Conservation (phyloP, 176 grass and related monocot genomes). For the Aegilops speltoides region DNA sequence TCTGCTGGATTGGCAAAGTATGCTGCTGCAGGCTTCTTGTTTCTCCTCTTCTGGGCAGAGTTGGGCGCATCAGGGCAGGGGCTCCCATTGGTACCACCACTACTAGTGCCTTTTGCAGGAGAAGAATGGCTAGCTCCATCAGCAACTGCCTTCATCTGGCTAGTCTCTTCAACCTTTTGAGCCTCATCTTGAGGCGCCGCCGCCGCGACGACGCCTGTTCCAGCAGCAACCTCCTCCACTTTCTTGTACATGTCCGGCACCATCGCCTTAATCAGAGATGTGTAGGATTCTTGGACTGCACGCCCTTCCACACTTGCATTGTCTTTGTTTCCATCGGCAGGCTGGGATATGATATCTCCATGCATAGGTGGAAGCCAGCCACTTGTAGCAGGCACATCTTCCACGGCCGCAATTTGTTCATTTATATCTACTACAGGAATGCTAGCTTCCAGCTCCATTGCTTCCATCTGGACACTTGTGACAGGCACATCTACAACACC, state of each 20-base stretch:
- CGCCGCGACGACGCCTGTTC: background rate
- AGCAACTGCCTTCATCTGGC: slow-evolving; percentile 13
- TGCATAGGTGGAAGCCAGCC: background rate
- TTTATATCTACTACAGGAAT: background rate
- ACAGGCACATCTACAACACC: slow-evolving; percentile 26
- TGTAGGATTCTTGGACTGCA: slow-evolving; percentile 41
- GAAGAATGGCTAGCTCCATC: slow-evolving; percentile 17
- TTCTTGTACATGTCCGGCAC: slow-evolving; percentile 40
- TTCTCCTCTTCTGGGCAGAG: slow-evolving; percentile 34
- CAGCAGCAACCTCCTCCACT: background rate
- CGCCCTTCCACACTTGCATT: background rate
- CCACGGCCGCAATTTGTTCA: background rate
- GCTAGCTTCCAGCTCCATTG: slow-evolving; percentile 6
- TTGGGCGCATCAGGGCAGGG: background rate
- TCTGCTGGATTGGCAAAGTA: slow-evolving; percentile 54
- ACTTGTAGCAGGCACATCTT: slow-evolving; percentile 1
- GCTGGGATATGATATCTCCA: slow-evolving; percentile 1
- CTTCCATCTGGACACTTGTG: background rate
- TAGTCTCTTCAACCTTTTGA: background rate
- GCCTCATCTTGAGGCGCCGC: background rate
- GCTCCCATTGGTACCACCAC: background rate
- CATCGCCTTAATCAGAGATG: slow-evolving; percentile 48
- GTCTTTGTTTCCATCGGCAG: background rate
- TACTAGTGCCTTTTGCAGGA: background rate
- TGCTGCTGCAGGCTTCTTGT: slow-evolving; percentile 31